Percentiles rank a stretch among this genome's conserved stretches.
Evolutionary conservation across 176 grass and related monocot genomes (phyloP).

Genomic region (Triticum urartu): DNA sequence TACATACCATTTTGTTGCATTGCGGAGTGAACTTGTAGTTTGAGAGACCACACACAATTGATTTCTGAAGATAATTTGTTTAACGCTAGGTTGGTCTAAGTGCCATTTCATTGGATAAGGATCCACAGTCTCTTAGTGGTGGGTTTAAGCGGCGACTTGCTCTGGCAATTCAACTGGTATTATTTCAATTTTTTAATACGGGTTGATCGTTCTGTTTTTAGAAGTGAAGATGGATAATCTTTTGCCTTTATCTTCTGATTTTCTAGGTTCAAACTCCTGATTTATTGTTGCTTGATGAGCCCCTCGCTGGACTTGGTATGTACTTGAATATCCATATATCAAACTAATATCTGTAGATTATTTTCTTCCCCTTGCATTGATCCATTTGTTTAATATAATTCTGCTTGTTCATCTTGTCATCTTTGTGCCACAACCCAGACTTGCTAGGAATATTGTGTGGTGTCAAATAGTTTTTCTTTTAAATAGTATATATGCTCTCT

Average conservation of each 20-base stretch:
- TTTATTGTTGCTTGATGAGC: constrained; percentile 88
- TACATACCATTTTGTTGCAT: neutral
- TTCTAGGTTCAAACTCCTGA: constrained; percentile 86
- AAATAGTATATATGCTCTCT: neutral
- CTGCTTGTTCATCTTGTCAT: neutral
- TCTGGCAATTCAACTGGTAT: constrained; percentile 86
- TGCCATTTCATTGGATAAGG: constrained; percentile 71
- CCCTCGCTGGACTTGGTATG: constrained; percentile 79
- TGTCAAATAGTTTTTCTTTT: neutral
- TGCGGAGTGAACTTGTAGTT: neutral
- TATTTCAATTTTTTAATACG: constrained; percentile 1
- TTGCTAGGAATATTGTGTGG: neutral
- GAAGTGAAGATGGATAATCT: neutral
- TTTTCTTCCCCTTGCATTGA: too few relatives aligned
- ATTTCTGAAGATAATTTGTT: neutral
- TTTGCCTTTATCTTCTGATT: constrained; percentile 4
- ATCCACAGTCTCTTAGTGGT: constrained; percentile 80
- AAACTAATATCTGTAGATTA: too few relatives aligned
- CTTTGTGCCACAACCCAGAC: neutral
- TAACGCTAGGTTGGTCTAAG: constrained; percentile 67
- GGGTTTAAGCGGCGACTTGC: constrained; percentile 86
- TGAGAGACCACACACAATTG: neutral
- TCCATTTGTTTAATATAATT: neutral
- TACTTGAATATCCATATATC: too few relatives aligned
- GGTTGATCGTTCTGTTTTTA: neutral